phyloP scores from a whole-genome alignment of 108 stramenopile species.

The Schizochytrium sp. region DNA sequence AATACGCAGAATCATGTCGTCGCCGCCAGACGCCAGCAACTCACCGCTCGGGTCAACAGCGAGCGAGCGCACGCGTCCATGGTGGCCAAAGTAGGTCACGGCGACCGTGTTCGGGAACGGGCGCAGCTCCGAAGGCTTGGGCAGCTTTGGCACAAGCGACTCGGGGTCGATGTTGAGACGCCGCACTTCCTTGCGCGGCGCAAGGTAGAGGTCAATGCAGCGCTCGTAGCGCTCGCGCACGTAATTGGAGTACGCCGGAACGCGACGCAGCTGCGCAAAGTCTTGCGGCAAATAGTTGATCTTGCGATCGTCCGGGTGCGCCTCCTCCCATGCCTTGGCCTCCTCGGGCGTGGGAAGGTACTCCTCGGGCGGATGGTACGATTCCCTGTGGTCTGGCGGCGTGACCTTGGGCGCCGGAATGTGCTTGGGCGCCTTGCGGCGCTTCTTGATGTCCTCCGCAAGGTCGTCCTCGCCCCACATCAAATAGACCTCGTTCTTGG shows the following conservation, averaged over 20 bases:
- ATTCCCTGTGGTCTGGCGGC: constrained; percentile 88
- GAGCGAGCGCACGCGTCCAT: constrained; percentile 62
- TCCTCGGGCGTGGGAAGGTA: constrained; percentile 89
- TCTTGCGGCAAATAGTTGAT: constrained; percentile 82
- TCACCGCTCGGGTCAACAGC: constrained; percentile 83
- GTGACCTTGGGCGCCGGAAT: constrained; percentile 92
- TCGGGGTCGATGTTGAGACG: constrained; percentile 92
- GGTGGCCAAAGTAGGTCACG: constrained; percentile 69
- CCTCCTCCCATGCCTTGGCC: constrained; percentile 73
- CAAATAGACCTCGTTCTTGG: constrained; percentile 58
- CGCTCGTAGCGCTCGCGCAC: constrained; percentile 93
- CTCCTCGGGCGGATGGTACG: constrained; percentile 92
- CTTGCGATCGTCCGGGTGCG: constrained; percentile 79
- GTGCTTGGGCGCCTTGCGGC: constrained; percentile 81
- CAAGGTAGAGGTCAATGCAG: constrained; percentile 95
- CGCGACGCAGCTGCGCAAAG: constrained; percentile 69
- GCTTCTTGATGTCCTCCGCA: constrained; percentile 66
- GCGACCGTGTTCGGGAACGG: constrained; percentile 89
- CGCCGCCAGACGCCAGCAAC: constrained; percentile 80
- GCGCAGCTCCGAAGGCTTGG: constrained; percentile 77
- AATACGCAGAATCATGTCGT: constrained; percentile 74
- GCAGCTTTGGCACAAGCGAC: constrained; percentile 84
- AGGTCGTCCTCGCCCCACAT: constrained; percentile 85
- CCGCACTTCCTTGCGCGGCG: constrained; percentile 84
- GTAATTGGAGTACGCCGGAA: constrained; percentile 83